Evolutionary conservation across 495 filamentous ascomycete genomes (phyloP).

Genomic region (Podospora appendiculata): DNA sequence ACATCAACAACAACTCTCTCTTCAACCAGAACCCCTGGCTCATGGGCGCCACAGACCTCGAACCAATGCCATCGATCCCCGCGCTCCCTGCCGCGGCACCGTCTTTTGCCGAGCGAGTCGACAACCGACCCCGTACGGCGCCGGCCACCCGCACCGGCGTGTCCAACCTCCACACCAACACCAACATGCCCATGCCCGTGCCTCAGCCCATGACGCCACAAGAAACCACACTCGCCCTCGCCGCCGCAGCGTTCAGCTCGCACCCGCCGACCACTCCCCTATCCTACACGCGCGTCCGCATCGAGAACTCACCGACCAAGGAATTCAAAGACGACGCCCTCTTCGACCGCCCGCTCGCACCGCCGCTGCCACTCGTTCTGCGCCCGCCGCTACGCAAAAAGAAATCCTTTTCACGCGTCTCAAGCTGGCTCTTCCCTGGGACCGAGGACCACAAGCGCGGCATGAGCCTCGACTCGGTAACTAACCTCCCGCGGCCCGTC

Average conservation of each 20-base stretch:
- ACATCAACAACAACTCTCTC: too few species aligned
- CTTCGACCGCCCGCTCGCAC: conserved; percentile 35
- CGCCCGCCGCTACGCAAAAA: conserved; percentile 46
- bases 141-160: conserved; percentile 14
- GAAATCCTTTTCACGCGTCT: conserved; percentile 50
- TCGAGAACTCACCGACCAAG: background rate
- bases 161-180: conserved; percentile 2
- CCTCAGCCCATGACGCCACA: background rate
- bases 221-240: conserved; percentile 11
- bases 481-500: conserved; percentile 40
- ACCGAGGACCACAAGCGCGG: conserved; percentile 1
- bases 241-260: conserved; percentile 10
- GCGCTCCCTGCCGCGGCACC: conserved; percentile 38
- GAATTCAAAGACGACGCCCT: background rate
- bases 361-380: conserved; percentile 44
- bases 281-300: background rate
- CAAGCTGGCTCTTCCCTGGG: conserved; percentile 44
- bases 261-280: conserved; percentile 4
- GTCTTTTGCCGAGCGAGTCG: conserved; percentile 41
- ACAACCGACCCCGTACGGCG: conserved; percentile 27
- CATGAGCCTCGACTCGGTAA: conserved; percentile 35
- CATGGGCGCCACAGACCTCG: conserved; percentile 19
- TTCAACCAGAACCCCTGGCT: background rate
- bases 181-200: background rate
- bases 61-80: conserved; percentile 39